phyloP scores from a whole-genome alignment of 1,139 yeast genomes.

The Citeromyces hawaiiensis region DNA sequence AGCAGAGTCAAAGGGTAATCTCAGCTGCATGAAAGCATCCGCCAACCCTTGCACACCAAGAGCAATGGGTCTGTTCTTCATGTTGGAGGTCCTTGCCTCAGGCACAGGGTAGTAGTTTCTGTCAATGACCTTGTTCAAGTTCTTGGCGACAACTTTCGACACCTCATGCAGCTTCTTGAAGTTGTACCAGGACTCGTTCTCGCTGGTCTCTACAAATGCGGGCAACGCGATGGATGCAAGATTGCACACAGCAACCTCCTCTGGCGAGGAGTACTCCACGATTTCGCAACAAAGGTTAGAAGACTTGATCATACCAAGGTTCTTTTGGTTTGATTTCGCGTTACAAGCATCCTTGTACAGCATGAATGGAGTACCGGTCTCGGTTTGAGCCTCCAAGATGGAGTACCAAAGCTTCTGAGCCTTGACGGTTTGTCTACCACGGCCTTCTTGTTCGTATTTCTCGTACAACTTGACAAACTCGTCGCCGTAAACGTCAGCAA shows the following conservation, averaged over 20 bases:
- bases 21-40: slow-evolving; percentile 40
- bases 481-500: slow-evolving; percentile 39
- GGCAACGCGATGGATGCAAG: slow-evolving; percentile 50
- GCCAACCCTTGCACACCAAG: slow-evolving; percentile 55
- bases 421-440: slow-evolving; percentile 33
- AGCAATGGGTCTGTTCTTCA: slow-evolving; percentile 48
- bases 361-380: slow-evolving; percentile 54
- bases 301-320: slow-evolving; percentile 45
- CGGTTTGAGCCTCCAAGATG: slow-evolving; percentile 46
- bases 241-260: slow-evolving; percentile 50
- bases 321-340: slow-evolving; percentile 41
- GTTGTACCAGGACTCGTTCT: slow-evolving; percentile 28
- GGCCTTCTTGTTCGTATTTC: slow-evolving; percentile 33
- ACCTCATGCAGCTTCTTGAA: slow-evolving; percentile 41
- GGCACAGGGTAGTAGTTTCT: slow-evolving; percentile 43
- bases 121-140: slow-evolving; percentile 43
- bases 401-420: slow-evolving; percentile 50
- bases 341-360: slow-evolving; percentile 50
- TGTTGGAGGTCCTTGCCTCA: slow-evolving; percentile 36
- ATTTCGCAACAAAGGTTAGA: slow-evolving; percentile 52
- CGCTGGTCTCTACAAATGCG: slow-evolving; percentile 33
- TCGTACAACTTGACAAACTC: slow-evolving; percentile 36
- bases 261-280: slow-evolving; percentile 43
- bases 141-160: slow-evolving; percentile 37
- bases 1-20: slow-evolving; percentile 44